A percentile compares a stretch with the other conserved stretches of the same genome.
phyloP scores from a whole-genome alignment of 1,139 yeast genomes.

The Blastobotrys raffinosifermentans region DNA sequence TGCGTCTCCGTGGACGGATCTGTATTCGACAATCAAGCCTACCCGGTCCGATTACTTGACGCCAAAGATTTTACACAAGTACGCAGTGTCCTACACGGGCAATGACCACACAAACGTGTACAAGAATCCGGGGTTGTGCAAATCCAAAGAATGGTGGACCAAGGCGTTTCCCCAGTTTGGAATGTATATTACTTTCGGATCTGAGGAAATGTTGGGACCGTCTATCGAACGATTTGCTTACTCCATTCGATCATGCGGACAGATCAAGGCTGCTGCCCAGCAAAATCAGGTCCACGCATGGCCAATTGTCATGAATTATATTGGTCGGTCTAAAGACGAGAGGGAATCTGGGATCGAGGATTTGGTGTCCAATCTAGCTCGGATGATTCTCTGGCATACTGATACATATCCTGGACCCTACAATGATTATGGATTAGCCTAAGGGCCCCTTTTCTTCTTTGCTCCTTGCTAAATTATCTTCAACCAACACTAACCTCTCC shows the following conservation, averaged over 20 bases:
- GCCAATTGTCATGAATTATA: conserved; percentile 28
- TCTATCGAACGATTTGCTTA: conserved; percentile 30
- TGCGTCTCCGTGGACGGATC: conserved; percentile 36
- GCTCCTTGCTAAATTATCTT: too few species aligned
- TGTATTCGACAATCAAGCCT: conserved; percentile 15
- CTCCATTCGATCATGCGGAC: conserved; percentile 12
- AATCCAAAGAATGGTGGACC: conserved; percentile 36
- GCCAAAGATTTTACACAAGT: conserved; percentile 17
- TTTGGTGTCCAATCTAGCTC: conserved; percentile 24
- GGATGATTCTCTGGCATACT: conserved; percentile 29
- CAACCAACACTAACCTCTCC: too few species aligned
- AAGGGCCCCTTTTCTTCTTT: too few species aligned
- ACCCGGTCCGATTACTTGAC: conserved; percentile 23
- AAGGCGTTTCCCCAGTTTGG: conserved; percentile 34
- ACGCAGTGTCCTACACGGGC: conserved; percentile 14
- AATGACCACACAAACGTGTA: conserved; percentile 23
- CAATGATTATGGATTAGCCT: background rate
- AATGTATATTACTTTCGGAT: conserved; percentile 37
- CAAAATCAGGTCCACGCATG: conserved; percentile 31
- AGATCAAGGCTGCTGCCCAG: conserved; percentile 21
- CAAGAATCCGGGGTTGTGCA: conserved; percentile 35
- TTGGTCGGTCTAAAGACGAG: conserved; percentile 25
- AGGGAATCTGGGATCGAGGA: conserved; percentile 27
- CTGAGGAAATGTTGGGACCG: conserved; percentile 33
- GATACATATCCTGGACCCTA: conserved; percentile 10